These are phyloP conservation scores for Aspergillus candidus DNA, from an alignment of 2,329 filamentous ascomycete species.

Conservation along the genomic window DNA sequence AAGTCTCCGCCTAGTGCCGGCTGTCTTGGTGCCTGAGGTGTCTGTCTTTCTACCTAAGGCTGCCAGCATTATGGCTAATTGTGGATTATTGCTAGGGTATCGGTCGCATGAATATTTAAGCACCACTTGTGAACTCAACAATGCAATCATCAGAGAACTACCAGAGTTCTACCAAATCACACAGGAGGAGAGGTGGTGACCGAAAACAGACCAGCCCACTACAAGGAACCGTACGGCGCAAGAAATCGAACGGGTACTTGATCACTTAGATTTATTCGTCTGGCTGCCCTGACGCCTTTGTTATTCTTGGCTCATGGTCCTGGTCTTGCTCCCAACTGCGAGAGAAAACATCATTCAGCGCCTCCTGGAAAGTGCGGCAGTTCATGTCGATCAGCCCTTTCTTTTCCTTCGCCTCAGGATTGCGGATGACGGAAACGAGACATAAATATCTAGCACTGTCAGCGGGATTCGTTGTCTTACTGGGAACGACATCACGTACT, in stretches of 20 bases:
- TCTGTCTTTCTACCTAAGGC: not conserved
- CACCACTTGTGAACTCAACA: too few relatives aligned
- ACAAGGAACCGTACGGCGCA: too few relatives aligned
- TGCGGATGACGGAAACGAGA: constrained; percentile 59
- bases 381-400: constrained; percentile 63
- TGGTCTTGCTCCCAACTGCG: constrained; percentile 42
- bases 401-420: constrained; percentile 58
- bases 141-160: too few relatives aligned
- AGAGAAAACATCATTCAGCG: constrained; percentile 56
- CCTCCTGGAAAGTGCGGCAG: constrained; percentile 57
- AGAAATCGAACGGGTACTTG: too few relatives aligned
- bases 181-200: too few relatives aligned
- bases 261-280: not conserved
- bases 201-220: too few relatives aligned
- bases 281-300: too few relatives aligned
- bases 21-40: constrained; percentile 6
- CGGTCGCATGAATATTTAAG: too few relatives aligned
- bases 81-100: not conserved
- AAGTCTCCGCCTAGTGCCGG: not conserved
- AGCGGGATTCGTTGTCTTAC: constrained; percentile 6
- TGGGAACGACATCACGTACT: constrained; percentile 40
- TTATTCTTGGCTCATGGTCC: constrained; percentile 17
- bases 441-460: constrained; percentile 50
- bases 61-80: not conserved
- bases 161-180: too few relatives aligned